Evolutionary conservation across 345 rosid species (phyloP).

Genomic region (Draba incana): DNA sequence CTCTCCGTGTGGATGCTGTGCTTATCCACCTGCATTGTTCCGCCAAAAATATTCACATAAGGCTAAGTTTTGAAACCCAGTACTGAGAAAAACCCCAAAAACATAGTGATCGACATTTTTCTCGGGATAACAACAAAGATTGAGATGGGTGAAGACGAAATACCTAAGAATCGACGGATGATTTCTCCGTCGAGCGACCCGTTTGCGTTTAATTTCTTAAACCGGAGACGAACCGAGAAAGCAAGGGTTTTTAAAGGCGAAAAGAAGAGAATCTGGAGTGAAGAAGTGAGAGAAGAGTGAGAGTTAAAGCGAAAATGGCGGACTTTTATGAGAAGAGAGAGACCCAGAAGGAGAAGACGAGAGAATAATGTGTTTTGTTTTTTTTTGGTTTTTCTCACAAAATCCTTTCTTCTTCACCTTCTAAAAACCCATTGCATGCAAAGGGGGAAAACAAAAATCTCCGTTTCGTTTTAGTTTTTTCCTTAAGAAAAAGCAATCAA

Average conservation of each 20-base stretch:
- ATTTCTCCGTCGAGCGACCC: background rate
- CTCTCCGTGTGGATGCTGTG: slow-evolving; percentile 58
- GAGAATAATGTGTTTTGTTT: background rate
- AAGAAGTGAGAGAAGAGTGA: too few relatives aligned
- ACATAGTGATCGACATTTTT: slow-evolving; percentile 10
- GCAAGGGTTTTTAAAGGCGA: slow-evolving; percentile 17
- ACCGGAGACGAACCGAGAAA: slow-evolving; percentile 14
- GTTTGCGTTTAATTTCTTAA: slow-evolving; percentile 11
- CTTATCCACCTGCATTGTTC: slow-evolving; percentile 60
- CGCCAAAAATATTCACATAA: background rate
- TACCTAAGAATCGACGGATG: slow-evolving; percentile 39
- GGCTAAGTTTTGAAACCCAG: slow-evolving; percentile 28
- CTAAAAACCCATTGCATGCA: slow-evolving; percentile 39
- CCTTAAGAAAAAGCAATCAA: too few relatives aligned
- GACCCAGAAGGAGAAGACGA: slow-evolving; percentile 20
- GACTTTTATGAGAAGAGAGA: background rate
- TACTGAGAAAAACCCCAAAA: slow-evolving; percentile 17
- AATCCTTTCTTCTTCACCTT: slow-evolving; percentile 24
- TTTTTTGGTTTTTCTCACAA: too few relatives aligned
- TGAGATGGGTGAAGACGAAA: slow-evolving; percentile 16
- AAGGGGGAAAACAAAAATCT: slow-evolving; percentile 3
- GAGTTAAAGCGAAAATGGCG: slow-evolving; percentile 28
- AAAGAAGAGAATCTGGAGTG: slow-evolving; percentile 33
- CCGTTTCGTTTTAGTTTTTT: slow-evolving; percentile 2
- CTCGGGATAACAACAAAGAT: background rate